phyloP scores from a whole-genome alignment of 306 rosid genomes.

The Alnus glutinosa region DNA sequence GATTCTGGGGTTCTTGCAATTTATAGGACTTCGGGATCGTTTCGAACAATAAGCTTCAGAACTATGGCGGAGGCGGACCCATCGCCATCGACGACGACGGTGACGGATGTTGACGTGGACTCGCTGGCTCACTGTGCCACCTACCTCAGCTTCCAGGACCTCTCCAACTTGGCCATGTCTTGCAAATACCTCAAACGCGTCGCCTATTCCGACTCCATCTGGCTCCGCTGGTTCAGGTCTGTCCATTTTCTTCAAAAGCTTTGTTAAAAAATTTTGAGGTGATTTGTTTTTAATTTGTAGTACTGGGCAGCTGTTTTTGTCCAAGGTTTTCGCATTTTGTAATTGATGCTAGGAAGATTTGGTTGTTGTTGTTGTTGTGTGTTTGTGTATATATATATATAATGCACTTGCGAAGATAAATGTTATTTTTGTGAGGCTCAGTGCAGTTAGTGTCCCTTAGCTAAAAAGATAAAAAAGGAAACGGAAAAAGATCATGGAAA shows the following conservation, averaged over 20 bases:
- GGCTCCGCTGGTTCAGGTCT: conserved; percentile 67
- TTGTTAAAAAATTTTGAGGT: too few species aligned
- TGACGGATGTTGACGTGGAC: conserved; percentile 60
- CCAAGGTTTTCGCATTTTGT: not conserved
- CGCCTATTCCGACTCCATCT: conserved; percentile 72
- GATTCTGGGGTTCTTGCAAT: too few species aligned
- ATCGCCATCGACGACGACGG: conserved; percentile 31
- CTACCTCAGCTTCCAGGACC: conserved; percentile 51
- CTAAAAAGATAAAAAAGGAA: not conserved
- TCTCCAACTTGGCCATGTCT: conserved; percentile 66
- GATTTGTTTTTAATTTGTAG: not conserved
- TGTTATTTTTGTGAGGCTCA: too few species aligned
- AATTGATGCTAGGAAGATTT: not conserved
- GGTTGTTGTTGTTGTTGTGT: not conserved
- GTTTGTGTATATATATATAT: too few species aligned
- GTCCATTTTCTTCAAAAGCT: not conserved
- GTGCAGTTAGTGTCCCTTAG: not conserved
- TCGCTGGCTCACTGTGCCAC: conserved; percentile 56
- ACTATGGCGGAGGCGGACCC: not conserved
- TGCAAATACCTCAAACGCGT: conserved; percentile 59
- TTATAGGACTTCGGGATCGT: not conserved
- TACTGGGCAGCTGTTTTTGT: too few species aligned
- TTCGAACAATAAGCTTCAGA: not conserved
- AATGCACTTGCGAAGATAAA: not conserved
- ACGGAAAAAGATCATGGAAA: too few species aligned